phyloP scores from a whole-genome alignment of 2,329 filamentous ascomycete species.

The Talaromyces sp. region DNA sequence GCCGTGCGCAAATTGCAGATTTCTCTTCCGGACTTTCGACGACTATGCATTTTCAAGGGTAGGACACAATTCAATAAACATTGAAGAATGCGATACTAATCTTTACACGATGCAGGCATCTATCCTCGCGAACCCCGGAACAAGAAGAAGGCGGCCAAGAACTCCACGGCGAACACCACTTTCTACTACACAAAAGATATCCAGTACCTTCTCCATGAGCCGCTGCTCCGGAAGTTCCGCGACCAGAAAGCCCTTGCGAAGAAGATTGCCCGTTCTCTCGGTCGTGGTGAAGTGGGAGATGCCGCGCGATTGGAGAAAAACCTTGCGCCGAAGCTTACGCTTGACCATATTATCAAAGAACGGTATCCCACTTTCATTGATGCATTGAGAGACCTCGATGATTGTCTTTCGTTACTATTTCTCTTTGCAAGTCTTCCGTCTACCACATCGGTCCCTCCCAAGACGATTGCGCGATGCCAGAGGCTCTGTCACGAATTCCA shows the following conservation, averaged over 20 bases:
- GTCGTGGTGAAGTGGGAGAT: conserved; percentile 84
- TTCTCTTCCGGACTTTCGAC: conserved; percentile 92
- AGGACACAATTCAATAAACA: conserved; percentile 6
- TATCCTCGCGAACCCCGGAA: conserved; percentile 95
- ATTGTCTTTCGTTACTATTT: conserved; percentile 94
- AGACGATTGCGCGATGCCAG: conserved; percentile 94
- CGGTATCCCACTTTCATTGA: conserved; percentile 96
- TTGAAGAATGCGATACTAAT: neutral
- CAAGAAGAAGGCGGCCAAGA: conserved; percentile 94
- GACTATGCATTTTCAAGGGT: conserved; percentile 98
- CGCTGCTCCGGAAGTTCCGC: conserved; percentile 86
- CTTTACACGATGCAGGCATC: conserved; percentile 56
- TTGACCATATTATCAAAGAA: conserved; percentile 97
- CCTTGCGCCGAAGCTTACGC: conserved; percentile 78
- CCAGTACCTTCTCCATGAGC: conserved; percentile 95
- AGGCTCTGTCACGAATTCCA: conserved; percentile 91
- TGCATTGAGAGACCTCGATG: conserved; percentile 87
- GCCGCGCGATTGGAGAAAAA: conserved; percentile 87
- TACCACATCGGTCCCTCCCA: conserved; percentile 80
- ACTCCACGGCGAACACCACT: conserved; percentile 82
- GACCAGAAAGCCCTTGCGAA: conserved; percentile 96
- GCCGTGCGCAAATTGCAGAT: conserved; percentile 97
- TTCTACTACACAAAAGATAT: conserved; percentile 94
- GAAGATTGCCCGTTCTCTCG: conserved; percentile 91
- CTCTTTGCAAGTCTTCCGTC: conserved; percentile 95